These are phyloP conservation scores for Pseudohalonectria lignicola DNA, from an alignment of 2,329 filamentous ascomycete genomes.

Conservation along the genomic window DNA sequence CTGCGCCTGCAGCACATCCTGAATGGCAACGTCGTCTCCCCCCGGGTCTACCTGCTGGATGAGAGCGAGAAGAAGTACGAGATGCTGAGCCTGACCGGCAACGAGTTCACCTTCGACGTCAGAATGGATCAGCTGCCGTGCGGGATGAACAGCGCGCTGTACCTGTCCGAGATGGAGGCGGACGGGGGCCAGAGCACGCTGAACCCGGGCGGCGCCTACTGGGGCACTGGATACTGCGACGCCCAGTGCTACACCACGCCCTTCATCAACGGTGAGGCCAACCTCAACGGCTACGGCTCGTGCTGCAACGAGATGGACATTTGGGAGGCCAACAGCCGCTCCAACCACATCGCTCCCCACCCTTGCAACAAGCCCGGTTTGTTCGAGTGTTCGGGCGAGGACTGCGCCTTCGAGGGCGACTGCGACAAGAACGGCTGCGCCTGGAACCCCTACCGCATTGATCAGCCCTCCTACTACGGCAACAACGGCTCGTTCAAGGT, in stretches of 20 bases:
- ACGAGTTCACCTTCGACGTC: slow-evolving; percentile 53
- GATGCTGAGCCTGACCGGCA: slow-evolving; percentile 42
- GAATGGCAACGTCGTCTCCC: slow-evolving; percentile 7
- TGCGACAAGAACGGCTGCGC: slow-evolving; percentile 30
- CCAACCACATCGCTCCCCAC: slow-evolving; percentile 35
- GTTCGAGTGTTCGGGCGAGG: slow-evolving; percentile 29
- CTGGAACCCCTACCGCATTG: slow-evolving; percentile 20
- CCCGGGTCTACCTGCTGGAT: slow-evolving; percentile 47
- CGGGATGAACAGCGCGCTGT: slow-evolving; percentile 53
- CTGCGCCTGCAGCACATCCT: slow-evolving; percentile 7
- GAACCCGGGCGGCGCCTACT: slow-evolving; percentile 46
- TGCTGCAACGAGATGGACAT: slow-evolving; percentile 47
- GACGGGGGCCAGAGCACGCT: slow-evolving; percentile 46
- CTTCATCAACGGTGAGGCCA: slow-evolving; percentile 40
- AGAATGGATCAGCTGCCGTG: slow-evolving; percentile 50
- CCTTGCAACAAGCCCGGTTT: slow-evolving; percentile 31
- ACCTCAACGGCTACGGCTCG: slow-evolving; percentile 31
- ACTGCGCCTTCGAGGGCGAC: slow-evolving; percentile 34
- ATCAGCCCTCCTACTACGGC: slow-evolving; percentile 15
- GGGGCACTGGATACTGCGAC: slow-evolving; percentile 55
- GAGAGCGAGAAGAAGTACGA: slow-evolving; percentile 40
- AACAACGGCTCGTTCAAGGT: slow-evolving; percentile 19
- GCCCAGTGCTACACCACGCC: slow-evolving; percentile 41
- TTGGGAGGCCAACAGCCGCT: slow-evolving; percentile 38
- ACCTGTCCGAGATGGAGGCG: slow-evolving; percentile 43